These are phyloP conservation scores for Mycena maculata DNA, from an alignment of 768 basidiomycete genomes.

Conservation along the genomic window DNA sequence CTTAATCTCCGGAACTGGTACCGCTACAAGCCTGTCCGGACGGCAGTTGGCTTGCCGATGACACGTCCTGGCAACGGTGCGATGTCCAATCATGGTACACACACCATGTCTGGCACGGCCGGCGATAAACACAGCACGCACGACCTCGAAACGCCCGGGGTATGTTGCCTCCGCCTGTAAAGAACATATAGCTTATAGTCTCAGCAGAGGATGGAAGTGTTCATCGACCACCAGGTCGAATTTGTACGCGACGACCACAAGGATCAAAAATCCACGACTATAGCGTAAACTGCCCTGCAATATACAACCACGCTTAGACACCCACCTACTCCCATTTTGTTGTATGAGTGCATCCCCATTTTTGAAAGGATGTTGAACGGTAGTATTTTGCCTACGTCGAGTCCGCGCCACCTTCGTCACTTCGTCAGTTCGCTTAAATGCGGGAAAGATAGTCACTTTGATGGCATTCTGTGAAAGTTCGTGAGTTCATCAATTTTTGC, in stretches of 20 bases:
- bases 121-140: not conserved
- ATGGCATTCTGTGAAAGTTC: no score
- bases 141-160: not conserved
- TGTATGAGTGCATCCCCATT: no score
- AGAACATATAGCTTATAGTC: not conserved
- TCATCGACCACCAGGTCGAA: slow-evolving; percentile 30
- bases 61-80: not conserved
- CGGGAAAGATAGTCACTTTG: no score
- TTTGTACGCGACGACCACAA: not conserved
- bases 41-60: slow-evolving; percentile 19
- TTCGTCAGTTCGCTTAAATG: no score
- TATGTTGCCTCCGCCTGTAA: not conserved
- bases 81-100: not conserved
- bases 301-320: no score
- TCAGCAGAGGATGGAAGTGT: slow-evolving; percentile 26
- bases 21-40: slow-evolving; percentile 8
- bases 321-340: no score
- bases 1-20: slow-evolving; percentile 31
- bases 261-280: no score
- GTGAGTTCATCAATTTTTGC: no score
- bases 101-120: not conserved
- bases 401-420: no score
- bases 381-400: no score
- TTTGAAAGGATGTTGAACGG: no score
- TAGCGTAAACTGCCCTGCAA: no score